Conservation (phyloP, 75 land plant genomes). For the Adiantum capillusveneris region DNA sequence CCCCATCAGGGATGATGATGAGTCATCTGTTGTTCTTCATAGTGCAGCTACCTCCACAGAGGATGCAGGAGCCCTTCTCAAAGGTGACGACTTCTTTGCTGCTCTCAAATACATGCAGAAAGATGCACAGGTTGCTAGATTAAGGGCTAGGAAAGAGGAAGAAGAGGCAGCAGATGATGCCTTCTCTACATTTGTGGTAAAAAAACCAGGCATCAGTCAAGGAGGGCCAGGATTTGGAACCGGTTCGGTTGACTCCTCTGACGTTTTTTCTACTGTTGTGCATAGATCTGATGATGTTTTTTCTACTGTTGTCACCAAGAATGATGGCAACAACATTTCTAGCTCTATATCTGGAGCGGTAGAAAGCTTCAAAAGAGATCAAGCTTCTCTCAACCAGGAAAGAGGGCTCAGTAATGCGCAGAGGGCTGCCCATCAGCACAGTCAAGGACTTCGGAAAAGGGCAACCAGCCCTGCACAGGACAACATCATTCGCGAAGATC, state of each 20-base stretch:
- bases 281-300: constrained; percentile 25
- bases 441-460: constrained; percentile 27
- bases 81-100: constrained; percentile 8
- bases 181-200: constrained; percentile 48
- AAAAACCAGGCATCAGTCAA: constrained; percentile 15
- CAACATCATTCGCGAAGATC: constrained; percentile 76
- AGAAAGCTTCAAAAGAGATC: constrained; percentile 10
- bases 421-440: not conserved
- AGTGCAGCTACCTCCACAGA: not conserved
- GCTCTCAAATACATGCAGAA: constrained; percentile 7
- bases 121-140: not conserved
- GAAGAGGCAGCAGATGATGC: constrained; percentile 10
- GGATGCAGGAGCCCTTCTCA: constrained; percentile 17
- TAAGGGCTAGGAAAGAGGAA: not conserved
- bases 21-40: constrained; percentile 2
- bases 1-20: constrained; percentile 26
- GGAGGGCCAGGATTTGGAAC: constrained; percentile 1
- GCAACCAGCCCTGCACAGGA: constrained; percentile 76
- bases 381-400: not conserved
- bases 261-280: constrained; percentile 30
- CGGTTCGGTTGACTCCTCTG: not conserved
- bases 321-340: constrained; percentile 14
- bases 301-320: constrained; percentile 10
- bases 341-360: constrained; percentile 19
- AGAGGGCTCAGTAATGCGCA: constrained; percentile 6